Evolutionary conservation across 2,329 filamentous ascomycete genomes (phyloP).

Genomic region (Monosporascus sp.): DNA sequence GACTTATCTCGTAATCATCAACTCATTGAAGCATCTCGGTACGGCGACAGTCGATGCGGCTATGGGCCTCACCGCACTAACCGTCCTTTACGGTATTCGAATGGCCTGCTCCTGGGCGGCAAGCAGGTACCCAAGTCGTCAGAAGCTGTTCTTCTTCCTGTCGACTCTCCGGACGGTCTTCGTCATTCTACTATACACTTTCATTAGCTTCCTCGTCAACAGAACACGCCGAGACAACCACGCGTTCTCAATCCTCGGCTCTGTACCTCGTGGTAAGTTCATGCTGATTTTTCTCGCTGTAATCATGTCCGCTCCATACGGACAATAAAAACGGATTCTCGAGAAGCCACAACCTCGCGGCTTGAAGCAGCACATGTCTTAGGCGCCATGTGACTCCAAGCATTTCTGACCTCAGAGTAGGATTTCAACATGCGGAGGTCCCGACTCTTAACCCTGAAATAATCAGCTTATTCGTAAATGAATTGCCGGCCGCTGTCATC

Average conservation of each 20-base stretch:
- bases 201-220: conserved; percentile 86
- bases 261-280: conserved; percentile 66
- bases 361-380: no score
- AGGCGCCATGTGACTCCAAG: conserved; percentile 3
- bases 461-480: conserved; percentile 61
- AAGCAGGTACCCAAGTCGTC: conserved; percentile 62
- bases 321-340: no score
- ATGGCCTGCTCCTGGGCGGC: conserved; percentile 59
- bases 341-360: no score
- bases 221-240: conserved; percentile 58
- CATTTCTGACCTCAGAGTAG: conserved; percentile 31
- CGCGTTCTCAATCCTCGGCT: conserved; percentile 68
- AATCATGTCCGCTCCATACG: no score
- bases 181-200: conserved; percentile 84
- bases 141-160: conserved; percentile 82
- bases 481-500: conserved; percentile 83
- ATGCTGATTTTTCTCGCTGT: neutral
- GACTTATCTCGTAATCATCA: conserved; percentile 79
- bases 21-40: conserved; percentile 69
- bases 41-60: conserved; percentile 71
- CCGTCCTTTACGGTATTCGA: conserved; percentile 73
- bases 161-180: conserved; percentile 87
- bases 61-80: conserved; percentile 78
- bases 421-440: conserved; percentile 74
- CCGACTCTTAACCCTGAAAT: conserved; percentile 64